Percentiles rank a stretch among this genome's conserved stretches.
Evolutionary conservation across 2,329 filamentous ascomycete genomes (phyloP).

Genomic region (Amphichorda felina): DNA sequence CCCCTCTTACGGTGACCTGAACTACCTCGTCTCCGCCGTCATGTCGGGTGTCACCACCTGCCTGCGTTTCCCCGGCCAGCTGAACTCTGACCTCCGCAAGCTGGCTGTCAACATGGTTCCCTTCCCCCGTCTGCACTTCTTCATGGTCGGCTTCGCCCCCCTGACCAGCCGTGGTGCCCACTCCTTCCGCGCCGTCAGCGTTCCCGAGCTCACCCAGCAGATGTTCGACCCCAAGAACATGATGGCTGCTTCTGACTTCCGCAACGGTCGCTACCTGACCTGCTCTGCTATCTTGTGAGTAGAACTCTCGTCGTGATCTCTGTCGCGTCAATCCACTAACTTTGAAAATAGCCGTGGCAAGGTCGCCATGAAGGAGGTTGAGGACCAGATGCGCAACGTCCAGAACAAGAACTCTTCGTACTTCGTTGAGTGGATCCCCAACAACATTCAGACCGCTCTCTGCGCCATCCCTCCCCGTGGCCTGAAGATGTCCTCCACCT

Average conservation of each 20-base stretch:
- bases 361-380: slow-evolving; percentile 99
- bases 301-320: slow-evolving; percentile 8
- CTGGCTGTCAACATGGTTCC: slow-evolving; percentile 99
- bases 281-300: slow-evolving; percentile 96
- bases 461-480: slow-evolving; percentile 97
- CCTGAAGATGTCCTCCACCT: slow-evolving; percentile 98
- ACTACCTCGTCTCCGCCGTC: slow-evolving; percentile 98
- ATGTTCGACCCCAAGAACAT: slow-evolving; percentile 99
- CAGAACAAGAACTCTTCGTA: slow-evolving; percentile 99
- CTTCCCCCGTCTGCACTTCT: slow-evolving; percentile 99
- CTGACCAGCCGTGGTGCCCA: slow-evolving; percentile 76
- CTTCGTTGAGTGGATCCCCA: slow-evolving; percentile 99
- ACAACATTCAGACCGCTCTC: slow-evolving; percentile 99
- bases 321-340: neutral
- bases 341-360: slow-evolving; percentile 65
- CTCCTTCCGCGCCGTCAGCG: slow-evolving; percentile 95
- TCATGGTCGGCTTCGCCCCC: slow-evolving; percentile 99
- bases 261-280: slow-evolving; percentile 97
- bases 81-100: slow-evolving; percentile 99
- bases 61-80: slow-evolving; percentile 97
- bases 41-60: slow-evolving; percentile 99
- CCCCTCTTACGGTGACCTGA: slow-evolving; percentile 97
- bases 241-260: slow-evolving; percentile 99
- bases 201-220: slow-evolving; percentile 98
- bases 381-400: slow-evolving; percentile 99